Base-by-base conservation (phyloP, 805 yeast species). In the Suhomyces prunicola region DNA sequence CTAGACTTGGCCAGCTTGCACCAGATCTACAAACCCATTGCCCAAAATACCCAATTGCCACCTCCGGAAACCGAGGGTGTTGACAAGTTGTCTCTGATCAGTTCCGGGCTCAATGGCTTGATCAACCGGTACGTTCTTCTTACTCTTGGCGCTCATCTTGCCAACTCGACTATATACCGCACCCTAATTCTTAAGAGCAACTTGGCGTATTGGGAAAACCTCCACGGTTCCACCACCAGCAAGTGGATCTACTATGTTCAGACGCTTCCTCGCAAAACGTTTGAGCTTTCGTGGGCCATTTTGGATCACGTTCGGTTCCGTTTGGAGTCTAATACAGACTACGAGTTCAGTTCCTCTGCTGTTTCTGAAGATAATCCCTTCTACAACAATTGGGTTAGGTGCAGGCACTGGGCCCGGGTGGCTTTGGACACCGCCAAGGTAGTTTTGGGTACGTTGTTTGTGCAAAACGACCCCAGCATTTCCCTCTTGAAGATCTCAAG, bases 221-320 rank as follows among this genome's bases (percentile, higher is more conserved):
- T 75, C 40, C 58, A 58, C 31, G 51, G 57, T 31, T 70, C 75
- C 6, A 44, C 60, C 7, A 50, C 58, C 45, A 54, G 59, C 44
- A 73, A 72, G 54, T 26, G 62, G 24, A 46, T 69, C 10, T 75
- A 71, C 57, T 69, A 69, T 8, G 53, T 74, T 1, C 79, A 75
- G 51, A 65, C 69, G 6, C 51, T 64, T 8, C 80, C 80, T 1
- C 42, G 58, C n/a, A 63, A 63, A 40, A 50, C 60, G 15, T 46
- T 49, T 33, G 47, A 45, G 33, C 24, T 53, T 8, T 22, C 44
- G 44, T 23, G 36, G 1, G 24, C 49, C 13, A 29, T 29, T n/a
- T 31, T 27, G n/a, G 36, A 46, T 15, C 31, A 48, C 5, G 49
- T 57, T 6, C 23, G 44, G n/a, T 44, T 50, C 24, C 44, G 40